Percentiles rank a stretch among this genome's conserved stretches.
phyloP scores from a whole-genome alignment of 768 basidiomycete species.

The Ramaria rubella region DNA sequence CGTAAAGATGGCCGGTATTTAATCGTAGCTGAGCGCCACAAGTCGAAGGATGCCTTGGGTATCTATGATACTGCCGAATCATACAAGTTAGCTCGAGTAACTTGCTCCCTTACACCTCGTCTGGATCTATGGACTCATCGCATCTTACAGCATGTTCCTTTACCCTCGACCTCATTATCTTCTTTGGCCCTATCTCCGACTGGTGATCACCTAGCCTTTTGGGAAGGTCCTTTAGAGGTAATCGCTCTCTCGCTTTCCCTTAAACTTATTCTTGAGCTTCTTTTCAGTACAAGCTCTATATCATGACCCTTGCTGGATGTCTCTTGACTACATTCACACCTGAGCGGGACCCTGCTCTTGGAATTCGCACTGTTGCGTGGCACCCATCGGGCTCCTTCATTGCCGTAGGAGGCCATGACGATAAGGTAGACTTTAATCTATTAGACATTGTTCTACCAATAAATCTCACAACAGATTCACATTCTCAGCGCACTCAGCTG shows the following conservation, averaged over 20 bases:
- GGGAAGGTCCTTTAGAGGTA: slow-evolving; percentile 84
- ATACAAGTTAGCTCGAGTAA: slow-evolving; percentile 68
- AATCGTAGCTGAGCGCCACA: slow-evolving; percentile 80
- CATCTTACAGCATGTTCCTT: slow-evolving; percentile 64
- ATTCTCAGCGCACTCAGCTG: slow-evolving; percentile 72
- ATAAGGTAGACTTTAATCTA: slow-evolving; percentile 47
- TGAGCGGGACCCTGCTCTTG: slow-evolving; percentile 73
- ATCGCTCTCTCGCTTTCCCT: slow-evolving; percentile 15
- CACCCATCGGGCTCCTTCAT: slow-evolving; percentile 81
- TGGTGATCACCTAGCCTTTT: slow-evolving; percentile 68
- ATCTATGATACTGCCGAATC: slow-evolving; percentile 70
- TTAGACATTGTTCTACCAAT: neutral
- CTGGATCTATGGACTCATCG: neutral
- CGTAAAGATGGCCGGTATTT: slow-evolving; percentile 79
- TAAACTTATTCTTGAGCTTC: neutral
- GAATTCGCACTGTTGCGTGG: slow-evolving; percentile 75
- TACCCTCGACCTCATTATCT: slow-evolving; percentile 66
- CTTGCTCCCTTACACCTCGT: slow-evolving; percentile 17
- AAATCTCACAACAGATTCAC: slow-evolving; percentile 45
- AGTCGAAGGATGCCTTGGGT: slow-evolving; percentile 81
- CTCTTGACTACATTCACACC: slow-evolving; percentile 63
- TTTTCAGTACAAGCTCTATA: slow-evolving; percentile 65
- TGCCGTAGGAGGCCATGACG: slow-evolving; percentile 83
- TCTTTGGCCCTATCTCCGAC: slow-evolving; percentile 71
- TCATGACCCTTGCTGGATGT: slow-evolving; percentile 62